These are phyloP conservation scores for Elsinoe perseae DNA, from an alignment of 2,329 filamentous ascomycete genomes.

Conservation along the genomic window DNA sequence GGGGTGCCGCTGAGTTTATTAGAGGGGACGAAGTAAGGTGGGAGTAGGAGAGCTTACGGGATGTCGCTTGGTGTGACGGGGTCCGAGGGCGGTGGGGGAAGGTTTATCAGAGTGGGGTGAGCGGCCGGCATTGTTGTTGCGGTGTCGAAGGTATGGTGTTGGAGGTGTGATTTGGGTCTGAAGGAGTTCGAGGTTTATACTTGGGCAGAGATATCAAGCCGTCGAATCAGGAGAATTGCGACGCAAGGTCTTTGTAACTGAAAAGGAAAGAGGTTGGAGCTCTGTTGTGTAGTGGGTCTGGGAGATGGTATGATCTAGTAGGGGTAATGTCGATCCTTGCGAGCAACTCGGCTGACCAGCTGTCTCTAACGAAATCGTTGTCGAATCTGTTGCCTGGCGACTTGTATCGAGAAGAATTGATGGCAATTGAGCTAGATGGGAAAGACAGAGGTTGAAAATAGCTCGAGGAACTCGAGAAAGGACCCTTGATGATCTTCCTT, in stretches of 20 bases:
- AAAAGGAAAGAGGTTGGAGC: not conserved
- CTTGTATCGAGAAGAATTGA: not conserved
- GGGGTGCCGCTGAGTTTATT: conserved; percentile 65
- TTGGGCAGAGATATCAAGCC: too few species aligned
- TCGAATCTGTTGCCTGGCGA: not conserved
- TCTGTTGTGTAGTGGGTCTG: not conserved
- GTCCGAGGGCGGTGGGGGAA: conserved; percentile 73
- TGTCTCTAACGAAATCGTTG: not conserved
- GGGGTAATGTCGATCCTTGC: not conserved
- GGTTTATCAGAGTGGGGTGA: conserved; percentile 69
- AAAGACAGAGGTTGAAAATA: not conserved
- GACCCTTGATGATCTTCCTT: not conserved
- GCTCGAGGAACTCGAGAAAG: not conserved
- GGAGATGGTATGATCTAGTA: not conserved
- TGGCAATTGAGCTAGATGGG: not conserved
- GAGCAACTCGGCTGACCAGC: not conserved
- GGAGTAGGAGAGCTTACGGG: conserved; percentile 51
- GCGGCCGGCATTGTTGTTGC: conserved; percentile 28
- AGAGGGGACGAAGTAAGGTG: conserved; percentile 17
- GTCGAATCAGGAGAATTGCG: not conserved
- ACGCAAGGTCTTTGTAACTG: not conserved
- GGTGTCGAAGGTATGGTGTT: not conserved
- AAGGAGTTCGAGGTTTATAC: too few species aligned
- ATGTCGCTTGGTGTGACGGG: conserved; percentile 82
- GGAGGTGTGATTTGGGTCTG: too few species aligned